Evolutionary conservation across 2,329 filamentous ascomycete species (phyloP).

Genomic region (Curvularia hawaiiensis): DNA sequence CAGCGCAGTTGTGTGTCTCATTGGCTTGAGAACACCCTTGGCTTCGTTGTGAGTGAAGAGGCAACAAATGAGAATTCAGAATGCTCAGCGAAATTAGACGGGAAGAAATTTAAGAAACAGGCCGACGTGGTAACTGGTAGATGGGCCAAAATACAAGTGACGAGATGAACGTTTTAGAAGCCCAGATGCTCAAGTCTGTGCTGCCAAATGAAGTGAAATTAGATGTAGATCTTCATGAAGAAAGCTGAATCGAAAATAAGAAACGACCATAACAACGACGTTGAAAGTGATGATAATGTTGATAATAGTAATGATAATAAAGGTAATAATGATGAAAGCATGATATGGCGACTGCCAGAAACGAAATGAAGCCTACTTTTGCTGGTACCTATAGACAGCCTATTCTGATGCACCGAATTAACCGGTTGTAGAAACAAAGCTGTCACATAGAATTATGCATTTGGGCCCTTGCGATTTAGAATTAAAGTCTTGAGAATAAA

Average conservation of each 20-base stretch:
- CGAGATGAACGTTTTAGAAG: not conserved
- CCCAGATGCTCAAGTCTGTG: not conserved
- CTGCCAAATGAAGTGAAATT: not conserved
- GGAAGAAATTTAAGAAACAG: not conserved
- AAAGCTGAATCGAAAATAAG: not conserved
- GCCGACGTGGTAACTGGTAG: not conserved
- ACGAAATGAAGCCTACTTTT: not conserved
- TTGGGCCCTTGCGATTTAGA: not conserved
- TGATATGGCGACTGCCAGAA: not conserved
- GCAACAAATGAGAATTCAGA: not conserved
- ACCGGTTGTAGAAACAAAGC: not conserved
- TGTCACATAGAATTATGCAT: not conserved
- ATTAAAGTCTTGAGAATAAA: not conserved
- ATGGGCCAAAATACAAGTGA: not conserved
- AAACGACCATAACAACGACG: not conserved
- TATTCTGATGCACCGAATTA: not conserved
- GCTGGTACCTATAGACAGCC: not conserved
- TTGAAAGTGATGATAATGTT: not conserved
- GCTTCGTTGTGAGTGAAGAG: not conserved
- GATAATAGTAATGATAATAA: not conserved
- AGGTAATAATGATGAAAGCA: not conserved
- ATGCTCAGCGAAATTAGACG: not conserved
- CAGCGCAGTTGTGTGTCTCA: not conserved
- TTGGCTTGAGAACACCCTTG: not conserved
- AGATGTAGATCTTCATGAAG: slow-evolving; percentile 1